Evolutionary conservation across 164 flowering plant genomes (phyloP), one percentile per base, ranked within the genome.

Genomic region (Chimonanthus salicifolius): DNA sequence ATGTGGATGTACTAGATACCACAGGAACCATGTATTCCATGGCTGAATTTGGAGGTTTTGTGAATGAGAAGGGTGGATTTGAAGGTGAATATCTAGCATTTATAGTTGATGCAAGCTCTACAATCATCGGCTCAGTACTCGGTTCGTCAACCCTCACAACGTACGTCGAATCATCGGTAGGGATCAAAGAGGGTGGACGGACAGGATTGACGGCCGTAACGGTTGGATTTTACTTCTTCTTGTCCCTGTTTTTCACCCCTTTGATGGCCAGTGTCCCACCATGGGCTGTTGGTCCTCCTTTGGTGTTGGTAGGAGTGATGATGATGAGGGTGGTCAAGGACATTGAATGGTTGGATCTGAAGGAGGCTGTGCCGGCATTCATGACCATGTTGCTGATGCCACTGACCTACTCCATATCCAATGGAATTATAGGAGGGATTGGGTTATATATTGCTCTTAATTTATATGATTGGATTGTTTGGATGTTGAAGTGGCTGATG

Each of bases 211-310:
- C 98, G 2, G 92, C 97, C 0, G 71, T 92, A 49, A 64, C 83
- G 4, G 76, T 90, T 0, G 92, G 86, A 8, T 20, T 87, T 4
- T 94, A 84, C 69, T 92, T 92, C 80, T 68, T 85, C 18, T 6
- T 86, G 47, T 88, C 96, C 1, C 16, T 92, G 79, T 89, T 89
- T 69, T 87, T 94, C 75, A 82, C 83, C 6, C 98, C 97, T 5
- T 60, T 94, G 5, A 69, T 92, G 60, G 81, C 84, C 1, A 89
- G 84, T 76, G 93, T 92, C 6, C 98, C 98, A 49, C 88, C 93
- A 67, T 92, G 98, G 97, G 97, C 98, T 0, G 78, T 88, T 5
- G 98, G 98, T 13, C 97, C 97, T 13, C 84, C 94, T 15, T 74
- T 94, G 51, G 88, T 92, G 8, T 76, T 90, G 82, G 97, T 92